Evolutionary conservation across 2,329 filamentous ascomycete species (phyloP).

Genomic region (Penicillium psychrosexuale): DNA sequence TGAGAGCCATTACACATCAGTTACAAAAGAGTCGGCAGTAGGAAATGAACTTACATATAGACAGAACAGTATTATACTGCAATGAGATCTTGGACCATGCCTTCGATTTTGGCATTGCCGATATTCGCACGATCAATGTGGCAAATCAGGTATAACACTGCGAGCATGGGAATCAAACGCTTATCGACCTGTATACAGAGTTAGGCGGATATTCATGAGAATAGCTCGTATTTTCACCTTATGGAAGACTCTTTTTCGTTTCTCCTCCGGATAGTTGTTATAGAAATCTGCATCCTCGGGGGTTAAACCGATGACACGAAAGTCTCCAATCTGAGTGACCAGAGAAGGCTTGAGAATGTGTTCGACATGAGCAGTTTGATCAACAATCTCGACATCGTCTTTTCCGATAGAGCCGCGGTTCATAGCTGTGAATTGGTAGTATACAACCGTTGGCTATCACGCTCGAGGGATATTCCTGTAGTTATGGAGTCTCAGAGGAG

Average conservation of each 20-base stretch:
- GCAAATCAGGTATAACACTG: constrained; percentile 15
- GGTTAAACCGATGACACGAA: constrained; percentile 12
- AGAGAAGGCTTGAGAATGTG: constrained; percentile 5
- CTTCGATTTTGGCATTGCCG: constrained; percentile 20
- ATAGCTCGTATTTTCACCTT: constrained; percentile 1
- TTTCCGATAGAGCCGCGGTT: constrained; percentile 7
- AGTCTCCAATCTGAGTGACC: neutral
- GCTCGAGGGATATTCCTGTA: neutral
- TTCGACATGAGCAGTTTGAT: constrained; percentile 8
- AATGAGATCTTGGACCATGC: constrained; percentile 12
- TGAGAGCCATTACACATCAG: no score
- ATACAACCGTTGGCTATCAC: neutral
- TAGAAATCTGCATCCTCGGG: constrained; percentile 16
- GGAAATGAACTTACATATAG: neutral
- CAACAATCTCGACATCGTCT: constrained; percentile 9
- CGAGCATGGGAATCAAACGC: constrained; percentile 18
- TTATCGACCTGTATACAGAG: constrained; percentile 3
- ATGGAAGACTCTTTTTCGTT: constrained; percentile 9
- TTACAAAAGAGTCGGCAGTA: no score
- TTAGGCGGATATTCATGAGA: neutral
- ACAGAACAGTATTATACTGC: constrained; percentile 18
- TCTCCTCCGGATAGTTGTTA: constrained; percentile 4
- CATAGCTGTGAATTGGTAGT: constrained; percentile 1
- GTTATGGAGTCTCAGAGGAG: neutral
- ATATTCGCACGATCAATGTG: constrained; percentile 19